Evolutionary conservation across 345 rosid genomes (phyloP).

Genomic region (Lenwebbia sp.): DNA sequence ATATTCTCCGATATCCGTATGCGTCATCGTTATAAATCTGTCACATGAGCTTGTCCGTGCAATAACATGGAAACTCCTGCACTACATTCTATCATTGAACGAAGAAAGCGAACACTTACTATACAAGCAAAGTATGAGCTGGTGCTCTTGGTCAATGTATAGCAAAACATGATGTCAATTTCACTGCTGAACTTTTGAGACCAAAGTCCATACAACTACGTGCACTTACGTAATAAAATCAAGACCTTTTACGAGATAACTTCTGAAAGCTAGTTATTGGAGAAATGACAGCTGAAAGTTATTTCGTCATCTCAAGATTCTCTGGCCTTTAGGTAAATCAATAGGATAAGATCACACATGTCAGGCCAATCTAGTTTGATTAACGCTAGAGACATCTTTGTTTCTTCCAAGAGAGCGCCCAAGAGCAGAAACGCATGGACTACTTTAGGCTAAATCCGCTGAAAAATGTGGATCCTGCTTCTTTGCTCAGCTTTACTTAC

Average conservation of each 20-base stretch:
- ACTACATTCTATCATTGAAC: background rate
- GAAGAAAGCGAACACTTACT: background rate
- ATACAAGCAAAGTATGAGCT: background rate
- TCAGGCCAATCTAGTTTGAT: background rate
- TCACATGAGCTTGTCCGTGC: background rate
- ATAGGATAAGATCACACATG: background rate
- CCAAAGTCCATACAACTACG: background rate
- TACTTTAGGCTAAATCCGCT: background rate
- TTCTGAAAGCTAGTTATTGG: background rate
- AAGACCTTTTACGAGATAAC: background rate
- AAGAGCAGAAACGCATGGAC: background rate
- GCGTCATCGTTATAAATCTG: background rate
- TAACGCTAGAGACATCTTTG: background rate
- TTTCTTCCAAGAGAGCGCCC: background rate
- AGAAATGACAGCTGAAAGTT: background rate
- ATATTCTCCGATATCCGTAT: background rate
- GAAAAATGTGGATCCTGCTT: background rate
- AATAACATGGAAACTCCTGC: background rate
- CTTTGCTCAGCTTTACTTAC: constrained; percentile 3
- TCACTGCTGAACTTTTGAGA: background rate
- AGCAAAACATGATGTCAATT: background rate
- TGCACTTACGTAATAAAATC: background rate
- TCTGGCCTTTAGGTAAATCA: background rate
- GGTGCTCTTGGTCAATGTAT: background rate
- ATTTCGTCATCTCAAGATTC: background rate